Percentiles rank a stretch among this genome's conserved stretches.
Conservation (phyloP, 2,329 filamentous ascomycete species). For the Colletotrichum truncatum region DNA sequence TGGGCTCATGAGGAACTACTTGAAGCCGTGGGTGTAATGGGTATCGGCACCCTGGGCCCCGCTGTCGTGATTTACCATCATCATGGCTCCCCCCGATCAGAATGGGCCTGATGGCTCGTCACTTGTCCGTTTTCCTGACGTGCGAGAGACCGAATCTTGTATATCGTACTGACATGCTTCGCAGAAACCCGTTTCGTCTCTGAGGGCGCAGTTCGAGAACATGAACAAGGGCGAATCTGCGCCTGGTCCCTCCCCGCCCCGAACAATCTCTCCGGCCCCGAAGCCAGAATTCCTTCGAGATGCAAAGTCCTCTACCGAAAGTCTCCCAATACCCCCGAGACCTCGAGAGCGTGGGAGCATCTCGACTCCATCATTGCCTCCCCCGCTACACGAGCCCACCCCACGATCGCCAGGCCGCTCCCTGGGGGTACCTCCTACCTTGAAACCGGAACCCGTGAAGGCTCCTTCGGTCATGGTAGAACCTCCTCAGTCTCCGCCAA, state of each 20-base stretch:
- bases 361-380: constrained; percentile 33
- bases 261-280: constrained; percentile 45
- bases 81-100: constrained; percentile 50
- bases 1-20: constrained; percentile 34
- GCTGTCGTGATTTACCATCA: constrained; percentile 34
- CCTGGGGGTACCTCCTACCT: constrained; percentile 52
- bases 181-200: constrained; percentile 83
- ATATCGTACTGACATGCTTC: constrained; percentile 35
- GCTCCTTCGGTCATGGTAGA: constrained; percentile 74
- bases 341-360: constrained; percentile 31
- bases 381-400: constrained; percentile 30
- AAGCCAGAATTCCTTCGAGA: constrained; percentile 55
- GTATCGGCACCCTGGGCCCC: constrained; percentile 41
- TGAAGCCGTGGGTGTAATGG: constrained; percentile 45
- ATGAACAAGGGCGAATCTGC: constrained; percentile 62
- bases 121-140: constrained; percentile 62
- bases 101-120: constrained; percentile 80
- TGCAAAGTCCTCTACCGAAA: constrained; percentile 48
- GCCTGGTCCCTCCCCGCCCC: constrained; percentile 37
- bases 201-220: constrained; percentile 84
- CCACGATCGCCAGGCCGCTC: constrained; percentile 45
- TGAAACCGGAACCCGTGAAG: constrained; percentile 51
- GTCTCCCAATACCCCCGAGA: constrained; percentile 40
- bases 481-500: constrained; percentile 75
- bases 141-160: neutral